Evolutionary conservation across 202 grass and related monocot species (phyloP), one percentile per base, ranked within the genome.

Genomic region (Setaria viridis): DNA sequence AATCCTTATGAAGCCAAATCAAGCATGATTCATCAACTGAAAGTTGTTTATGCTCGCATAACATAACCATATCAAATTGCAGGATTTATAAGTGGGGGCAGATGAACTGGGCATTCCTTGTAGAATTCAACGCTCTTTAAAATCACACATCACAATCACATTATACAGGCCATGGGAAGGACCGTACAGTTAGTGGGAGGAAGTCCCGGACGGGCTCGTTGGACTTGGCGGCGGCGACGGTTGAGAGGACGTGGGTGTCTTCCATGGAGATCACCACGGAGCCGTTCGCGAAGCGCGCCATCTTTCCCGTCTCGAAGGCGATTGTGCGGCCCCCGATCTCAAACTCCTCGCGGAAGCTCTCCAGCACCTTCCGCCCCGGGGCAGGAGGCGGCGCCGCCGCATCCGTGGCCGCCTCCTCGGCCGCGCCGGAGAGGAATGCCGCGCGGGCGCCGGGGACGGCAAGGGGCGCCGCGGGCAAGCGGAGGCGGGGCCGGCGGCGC

Each of bases 261-360:
- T 91, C 97, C 97, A 97, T 97, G 66, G 90, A 88, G 80, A 99
- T 93, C 42, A 97, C 94, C 21, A 93, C 97, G n/a, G 94, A 87
- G 62, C 94, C 97, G 41, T 97, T 99, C 11, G 97, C 97, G 20
- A 99, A 94, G 12, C 97, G 90, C 29, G 97, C 97, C 2, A 99
- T 90, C 88, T 99, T 99, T 0, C 97, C 92, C 11, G 97, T 99
- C 69, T 99, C 90, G 64, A 99, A 89, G 37, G 97, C 87, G 70
- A 99, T 90, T 34, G 66, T 45, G 78, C 97, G 90, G 3, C 88
- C 94, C 11, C 94, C 92, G 5, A 99, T 87, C 77, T 97, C 94
- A 60, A 97, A 93, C 80, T 97, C 97, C 88, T 99, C 97, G 72
- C 79, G 87, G 77, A 92, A 96, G 74, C 76, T 87, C 56, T 94